phyloP scores from a whole-genome alignment of 2,329 filamentous ascomycete genomes.

The Colletotrichum cuscutae region DNA sequence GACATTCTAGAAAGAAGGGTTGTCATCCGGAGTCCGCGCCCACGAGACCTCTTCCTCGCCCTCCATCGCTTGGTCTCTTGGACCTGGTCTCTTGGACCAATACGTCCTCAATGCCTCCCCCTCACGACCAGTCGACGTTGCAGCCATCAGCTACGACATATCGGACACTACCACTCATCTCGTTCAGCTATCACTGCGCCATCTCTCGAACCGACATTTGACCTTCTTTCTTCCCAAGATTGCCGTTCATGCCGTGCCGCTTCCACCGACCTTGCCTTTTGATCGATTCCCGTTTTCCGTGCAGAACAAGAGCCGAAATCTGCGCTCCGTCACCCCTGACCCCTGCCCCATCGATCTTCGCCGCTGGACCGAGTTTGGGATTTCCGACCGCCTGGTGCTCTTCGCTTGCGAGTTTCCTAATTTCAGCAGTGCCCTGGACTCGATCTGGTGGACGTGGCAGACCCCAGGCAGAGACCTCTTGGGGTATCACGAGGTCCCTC shows the following conservation, averaged over 20 bases:
- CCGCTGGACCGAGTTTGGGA: constrained; percentile 14
- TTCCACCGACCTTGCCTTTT: not conserved
- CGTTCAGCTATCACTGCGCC: not conserved
- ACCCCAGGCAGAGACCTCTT: not conserved
- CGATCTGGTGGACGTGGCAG: constrained; percentile 9
- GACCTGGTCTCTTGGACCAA: not conserved
- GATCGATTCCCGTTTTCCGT: constrained; percentile 2
- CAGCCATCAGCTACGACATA: not conserved
- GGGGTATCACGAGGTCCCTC: constrained; percentile 1
- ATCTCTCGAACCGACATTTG: not conserved
- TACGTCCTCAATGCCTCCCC: not conserved
- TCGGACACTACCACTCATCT: not conserved
- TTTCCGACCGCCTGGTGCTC: constrained; percentile 20
- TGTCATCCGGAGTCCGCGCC: not conserved
- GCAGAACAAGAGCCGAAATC: constrained; percentile 27
- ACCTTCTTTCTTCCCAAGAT: not conserved
- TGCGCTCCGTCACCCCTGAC: constrained; percentile 12
- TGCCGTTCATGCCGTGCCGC: constrained; percentile 3
- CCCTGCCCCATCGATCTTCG: constrained; percentile 14
- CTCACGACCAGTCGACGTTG: not conserved
- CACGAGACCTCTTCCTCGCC: not conserved
- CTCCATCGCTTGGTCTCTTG: not conserved
- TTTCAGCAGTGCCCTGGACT: not conserved
- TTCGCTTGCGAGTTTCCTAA: constrained; percentile 10
- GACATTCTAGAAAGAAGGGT: constrained; percentile 2